Conservation (phyloP, 768 basidiomycete species). For the Candolleomyces eurysporus region DNA sequence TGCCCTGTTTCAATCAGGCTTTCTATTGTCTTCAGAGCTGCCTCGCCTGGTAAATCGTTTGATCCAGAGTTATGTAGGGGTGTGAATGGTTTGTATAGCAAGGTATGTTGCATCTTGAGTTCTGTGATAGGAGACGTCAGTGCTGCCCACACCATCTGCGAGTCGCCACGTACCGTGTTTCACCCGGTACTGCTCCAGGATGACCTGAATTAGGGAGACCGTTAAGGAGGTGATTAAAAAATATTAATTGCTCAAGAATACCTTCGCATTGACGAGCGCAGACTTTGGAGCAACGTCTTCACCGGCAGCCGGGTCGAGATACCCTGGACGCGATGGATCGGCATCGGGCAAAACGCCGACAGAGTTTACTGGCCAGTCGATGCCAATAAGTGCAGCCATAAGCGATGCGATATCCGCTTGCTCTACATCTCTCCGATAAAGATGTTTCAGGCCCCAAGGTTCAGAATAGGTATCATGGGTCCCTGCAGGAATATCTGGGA, state of each 20-base stretch:
- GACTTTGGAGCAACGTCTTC: slow-evolving; percentile 50
- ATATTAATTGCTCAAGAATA: slow-evolving; percentile 14
- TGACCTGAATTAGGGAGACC: slow-evolving; percentile 38
- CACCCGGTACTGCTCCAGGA: slow-evolving; percentile 73
- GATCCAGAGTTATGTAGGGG: slow-evolving; percentile 32
- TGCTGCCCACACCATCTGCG: neutral
- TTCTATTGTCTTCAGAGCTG: slow-evolving; percentile 42
- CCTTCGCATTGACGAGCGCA: slow-evolving; percentile 65
- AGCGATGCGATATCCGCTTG: slow-evolving; percentile 82
- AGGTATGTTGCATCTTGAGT: slow-evolving; percentile 52
- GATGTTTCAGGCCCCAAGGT: slow-evolving; percentile 57
- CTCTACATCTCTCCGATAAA: slow-evolving; percentile 72
- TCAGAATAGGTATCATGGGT: slow-evolving; percentile 72
- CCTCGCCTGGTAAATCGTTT: slow-evolving; percentile 31
- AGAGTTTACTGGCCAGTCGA: slow-evolving; percentile 77
- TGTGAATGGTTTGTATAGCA: slow-evolving; percentile 64
- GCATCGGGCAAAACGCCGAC: slow-evolving; percentile 81
- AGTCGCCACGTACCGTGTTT: slow-evolving; percentile 61
- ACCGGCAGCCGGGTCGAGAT: slow-evolving; percentile 45
- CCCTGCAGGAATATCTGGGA: slow-evolving; percentile 51
- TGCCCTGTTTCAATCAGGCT: slow-evolving; percentile 36
- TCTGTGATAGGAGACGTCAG: slow-evolving; percentile 35
- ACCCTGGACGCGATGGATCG: slow-evolving; percentile 58
- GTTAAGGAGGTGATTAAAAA: neutral
- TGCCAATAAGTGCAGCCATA: slow-evolving; percentile 73